Base-by-base conservation (phyloP, 805 yeast genomes). In the Ogataea chonburiensis region DNA sequence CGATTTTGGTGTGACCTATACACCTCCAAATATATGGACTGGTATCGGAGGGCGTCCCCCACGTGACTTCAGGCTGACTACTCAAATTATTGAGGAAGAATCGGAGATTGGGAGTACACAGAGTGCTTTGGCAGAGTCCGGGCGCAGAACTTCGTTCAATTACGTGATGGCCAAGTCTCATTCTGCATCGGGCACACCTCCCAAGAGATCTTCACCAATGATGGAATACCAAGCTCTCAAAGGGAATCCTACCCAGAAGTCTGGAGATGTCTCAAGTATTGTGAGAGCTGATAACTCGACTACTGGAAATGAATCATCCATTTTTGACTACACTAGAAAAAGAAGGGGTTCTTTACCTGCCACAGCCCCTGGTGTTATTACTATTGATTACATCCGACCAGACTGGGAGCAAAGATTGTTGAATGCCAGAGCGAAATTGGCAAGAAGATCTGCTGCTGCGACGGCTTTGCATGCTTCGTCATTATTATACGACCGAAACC, bases 401-500 rank as follows among this genome's bases (percentile, higher is more conserved):
- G 96, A 86, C 54, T 91, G 98, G 98, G 88, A 86, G 51, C 62
- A 69, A 13, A 83, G 79, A 45, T 70, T 91, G 31, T 67, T 71
- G 7, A 70, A 76, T 33, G 95, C 96, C 4, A 73, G 89, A 34
- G 72, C 80, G 40, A 80, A 80, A 46, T 64, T 87, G 22, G 96
- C 95, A 0, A 73, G 95, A 40, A 73, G 87, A 52, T 81, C 96
- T 0, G 97, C 97, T 0, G 86, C 95, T 10, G 98, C 98, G 0
- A 86, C 86, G 21, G 96, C 96, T 0, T 75, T 91, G 24, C 98
- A 91, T 61, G 89, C 95, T 2, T 79, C 94, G 9, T 87, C 88
- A 38, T 71, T 86, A 50, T 56, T 87, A 20, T 67, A 81, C 11
- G 67, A 62, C 8, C 18, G 32, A 10, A 31, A 33, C 9, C 43